phyloP scores from a whole-genome alignment of 495 filamentous ascomycete species.

The Podospora pseudopauciseta region DNA sequence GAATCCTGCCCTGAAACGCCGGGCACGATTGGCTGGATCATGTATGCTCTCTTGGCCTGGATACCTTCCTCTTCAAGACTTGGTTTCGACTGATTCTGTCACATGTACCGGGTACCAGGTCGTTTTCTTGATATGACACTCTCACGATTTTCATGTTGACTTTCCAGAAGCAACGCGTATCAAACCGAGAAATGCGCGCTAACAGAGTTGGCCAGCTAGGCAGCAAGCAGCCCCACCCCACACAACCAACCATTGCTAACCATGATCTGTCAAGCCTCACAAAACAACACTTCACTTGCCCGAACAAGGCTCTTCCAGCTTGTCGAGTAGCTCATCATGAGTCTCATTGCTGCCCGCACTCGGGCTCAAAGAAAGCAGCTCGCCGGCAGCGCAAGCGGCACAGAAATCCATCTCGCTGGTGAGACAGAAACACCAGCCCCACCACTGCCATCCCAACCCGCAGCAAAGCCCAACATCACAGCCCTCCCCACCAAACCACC shows the following conservation, averaged over 20 bases:
- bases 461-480: background rate
- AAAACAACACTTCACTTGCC: background rate
- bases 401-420: background rate
- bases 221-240: background rate
- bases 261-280: background rate
- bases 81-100: no score
- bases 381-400: background rate
- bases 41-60: no score
- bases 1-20: no score
- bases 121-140: no score
- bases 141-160: no score
- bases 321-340: background rate
- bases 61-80: no score
- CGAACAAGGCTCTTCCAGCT: no score
- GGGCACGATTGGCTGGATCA: no score
- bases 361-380: background rate
- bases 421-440: background rate
- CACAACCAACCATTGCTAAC: background rate
- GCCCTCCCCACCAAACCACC: background rate
- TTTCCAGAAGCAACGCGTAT: no score
- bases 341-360: background rate
- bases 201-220: background rate
- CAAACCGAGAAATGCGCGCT: background rate
- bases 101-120: no score
- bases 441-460: background rate